Evolutionary conservation across 805 yeast genomes (phyloP).

Genomic region (Metschnikowia hibisci): DNA sequence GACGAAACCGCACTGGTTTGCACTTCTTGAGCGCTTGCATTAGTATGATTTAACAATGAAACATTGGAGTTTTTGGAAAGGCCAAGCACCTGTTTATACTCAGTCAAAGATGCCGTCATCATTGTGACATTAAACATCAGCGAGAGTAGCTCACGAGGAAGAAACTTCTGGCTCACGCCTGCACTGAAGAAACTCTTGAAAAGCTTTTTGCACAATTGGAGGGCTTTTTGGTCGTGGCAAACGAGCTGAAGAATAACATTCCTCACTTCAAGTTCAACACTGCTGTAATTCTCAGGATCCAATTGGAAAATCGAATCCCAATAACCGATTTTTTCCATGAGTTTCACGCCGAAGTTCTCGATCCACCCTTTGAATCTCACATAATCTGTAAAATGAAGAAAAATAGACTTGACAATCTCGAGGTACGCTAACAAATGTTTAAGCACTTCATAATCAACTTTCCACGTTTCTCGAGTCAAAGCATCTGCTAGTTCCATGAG

Average conservation of each 20-base stretch:
- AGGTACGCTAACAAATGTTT: constrained; percentile 32
- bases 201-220: constrained; percentile 33
- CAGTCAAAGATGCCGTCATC: constrained; percentile 38
- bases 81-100: constrained; percentile 57
- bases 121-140: constrained; percentile 43
- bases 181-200: constrained; percentile 44
- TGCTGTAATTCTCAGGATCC: constrained; percentile 15
- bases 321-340: constrained; percentile 23
- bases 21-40: constrained; percentile 34
- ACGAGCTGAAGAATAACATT: constrained; percentile 42
- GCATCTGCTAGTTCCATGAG: constrained; percentile 29
- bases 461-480: constrained; percentile 21
- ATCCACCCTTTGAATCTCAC: constrained; percentile 23
- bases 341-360: constrained; percentile 12
- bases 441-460: constrained; percentile 31
- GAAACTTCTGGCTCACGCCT: constrained; percentile 47
- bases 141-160: constrained; percentile 48
- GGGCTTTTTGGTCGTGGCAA: constrained; percentile 23
- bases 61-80: constrained; percentile 49
- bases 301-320: constrained; percentile 24
- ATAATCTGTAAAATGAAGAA: constrained; percentile 29
- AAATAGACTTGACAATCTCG: constrained; percentile 30
- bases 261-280: constrained; percentile 43
- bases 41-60: constrained; percentile 38
- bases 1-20: constrained; percentile 56